Base-by-base conservation (phyloP, 1,139 yeast genomes). In the Kluyveromyces marxianus region DNA sequence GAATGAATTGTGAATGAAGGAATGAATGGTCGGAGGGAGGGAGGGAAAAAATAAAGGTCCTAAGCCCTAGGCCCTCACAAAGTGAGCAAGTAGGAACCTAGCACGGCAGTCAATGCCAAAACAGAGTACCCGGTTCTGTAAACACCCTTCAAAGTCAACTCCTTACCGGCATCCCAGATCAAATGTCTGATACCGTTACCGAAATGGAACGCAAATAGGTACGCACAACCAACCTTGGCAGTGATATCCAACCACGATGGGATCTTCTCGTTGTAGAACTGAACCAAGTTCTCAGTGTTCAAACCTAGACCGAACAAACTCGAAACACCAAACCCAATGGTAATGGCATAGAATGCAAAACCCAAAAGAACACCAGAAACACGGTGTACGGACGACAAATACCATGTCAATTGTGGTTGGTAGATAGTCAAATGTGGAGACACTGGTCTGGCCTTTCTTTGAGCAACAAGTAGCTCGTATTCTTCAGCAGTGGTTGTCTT, bases 351-450 rank as follows among this genome's bases (percentile, higher is more conserved):
- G 66, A 90, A 82, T 3, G 78, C 82, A 50, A 75, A 80, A 37
- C 90, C 96, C 65, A 92, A 70, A 42, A 80, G 78, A 30, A 89
- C 84, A 65, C 97, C 97, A 41, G 95, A 79, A 59, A 92, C 69
- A 75, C 98, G 83, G 70, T 92, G 97, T 52, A 83, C 67, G 35
- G 83, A 71, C 4, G 97, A 90, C 64, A 92, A 66, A 54, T 77
- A 69, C 85, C 83, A 77, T 39, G 97, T 87, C 55, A 90, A 67
- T 72, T 92, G 97, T 45, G 94, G 94, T 71, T 88, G 74, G 72
- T 90, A 92, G 63, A 92, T 90, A 50, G 81, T 70, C 65, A 92
- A 75, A 67, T 92, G 95, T 49, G 98, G 98, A 37, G 97, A 89
- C 34, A 77, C 70, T 40, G 98, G 98, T 71, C 98, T 82, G 70